Conservation (phyloP, 331 rosid genomes). For the Saraca asoca region DNA sequence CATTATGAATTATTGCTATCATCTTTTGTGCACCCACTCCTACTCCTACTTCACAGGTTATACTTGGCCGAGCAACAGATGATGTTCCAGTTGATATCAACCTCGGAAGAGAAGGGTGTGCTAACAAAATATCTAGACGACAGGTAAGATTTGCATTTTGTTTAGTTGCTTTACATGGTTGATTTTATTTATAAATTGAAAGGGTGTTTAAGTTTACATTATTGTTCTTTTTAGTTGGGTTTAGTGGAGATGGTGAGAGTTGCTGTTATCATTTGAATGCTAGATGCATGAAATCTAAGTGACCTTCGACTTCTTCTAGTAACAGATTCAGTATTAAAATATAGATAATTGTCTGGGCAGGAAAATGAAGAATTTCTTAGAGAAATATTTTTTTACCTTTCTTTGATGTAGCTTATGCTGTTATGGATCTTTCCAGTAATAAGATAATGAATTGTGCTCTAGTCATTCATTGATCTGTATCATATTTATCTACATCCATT, state of each 20-base stretch:
- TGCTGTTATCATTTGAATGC: constrained; percentile 11
- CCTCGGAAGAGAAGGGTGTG: constrained; percentile 66
- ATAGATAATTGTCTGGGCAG: constrained; percentile 18
- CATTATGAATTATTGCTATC: constrained; percentile 25
- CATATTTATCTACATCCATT: constrained; percentile 21
- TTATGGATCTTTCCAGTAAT: constrained; percentile 17
- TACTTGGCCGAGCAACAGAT: constrained; percentile 77
- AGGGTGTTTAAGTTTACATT: constrained; percentile 15
- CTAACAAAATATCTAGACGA: constrained; percentile 76
- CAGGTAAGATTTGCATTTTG: constrained; percentile 56
- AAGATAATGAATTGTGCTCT: constrained; percentile 4
- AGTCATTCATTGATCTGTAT: constrained; percentile 15
- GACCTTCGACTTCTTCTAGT: background rate
- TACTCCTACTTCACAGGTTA: constrained; percentile 54
- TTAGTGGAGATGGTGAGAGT: background rate
- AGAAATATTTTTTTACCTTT: background rate
- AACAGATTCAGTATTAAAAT: constrained; percentile 12
- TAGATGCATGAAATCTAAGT: constrained; percentile 21
- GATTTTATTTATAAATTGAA: constrained; percentile 25
- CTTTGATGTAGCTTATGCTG: constrained; percentile 28
- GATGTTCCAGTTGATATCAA: constrained; percentile 73
- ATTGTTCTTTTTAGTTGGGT: background rate
- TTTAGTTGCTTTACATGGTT: constrained; percentile 29
- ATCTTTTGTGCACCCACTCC: constrained; percentile 30
- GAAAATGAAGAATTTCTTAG: background rate